Evolutionary conservation across 1,284 basidiomycete genomes (phyloP).

Genomic region (Austroboletus niveus): DNA sequence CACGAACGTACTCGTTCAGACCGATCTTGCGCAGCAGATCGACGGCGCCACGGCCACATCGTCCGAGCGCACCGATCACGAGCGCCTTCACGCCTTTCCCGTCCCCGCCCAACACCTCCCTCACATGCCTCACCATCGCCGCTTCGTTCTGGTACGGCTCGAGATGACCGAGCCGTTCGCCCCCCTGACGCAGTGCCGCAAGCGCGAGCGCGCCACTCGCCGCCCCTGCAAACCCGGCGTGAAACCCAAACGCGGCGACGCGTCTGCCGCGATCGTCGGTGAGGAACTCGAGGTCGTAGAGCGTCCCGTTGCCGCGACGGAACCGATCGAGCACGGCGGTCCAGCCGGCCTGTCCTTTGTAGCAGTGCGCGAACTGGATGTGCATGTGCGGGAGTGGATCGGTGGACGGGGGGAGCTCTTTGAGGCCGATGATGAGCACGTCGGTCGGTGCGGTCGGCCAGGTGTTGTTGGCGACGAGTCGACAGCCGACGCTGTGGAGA

Average conservation of each 20-base stretch:
- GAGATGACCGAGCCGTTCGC: slow-evolving; percentile 63
- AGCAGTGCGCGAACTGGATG: slow-evolving; percentile 99
- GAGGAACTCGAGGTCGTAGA: slow-evolving; percentile 98
- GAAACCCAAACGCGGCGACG: slow-evolving; percentile 99
- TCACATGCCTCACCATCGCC: slow-evolving; percentile 79
- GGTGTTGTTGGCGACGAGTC: slow-evolving; percentile 84
- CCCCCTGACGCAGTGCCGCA: slow-evolving; percentile 61
- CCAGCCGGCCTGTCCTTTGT: slow-evolving; percentile 97
- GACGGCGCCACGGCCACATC: slow-evolving; percentile 96
- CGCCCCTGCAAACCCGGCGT: slow-evolving; percentile 97
- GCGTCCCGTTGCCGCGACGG: slow-evolving; percentile 79
- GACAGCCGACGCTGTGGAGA: slow-evolving; percentile 76
- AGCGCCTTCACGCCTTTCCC: slow-evolving; percentile 83
- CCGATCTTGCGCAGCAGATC: slow-evolving; percentile 95
- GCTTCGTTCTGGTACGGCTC: slow-evolving; percentile 81
- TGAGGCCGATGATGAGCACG: slow-evolving; percentile 91
- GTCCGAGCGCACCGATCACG: slow-evolving; percentile 94
- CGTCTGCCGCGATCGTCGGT: slow-evolving; percentile 83
- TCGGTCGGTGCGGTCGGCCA: slow-evolving; percentile 82
- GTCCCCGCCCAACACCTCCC: slow-evolving; percentile 49
- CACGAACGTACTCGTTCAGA: slow-evolving; percentile 70
- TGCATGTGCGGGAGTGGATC: slow-evolving; percentile 90
- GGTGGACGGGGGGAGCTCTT: slow-evolving; percentile 86
- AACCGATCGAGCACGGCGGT: slow-evolving; percentile 86
- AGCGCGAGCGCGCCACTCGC: slow-evolving; percentile 89